Evolutionary conservation across 208 protist species (phyloP), one percentile per base, ranked within the genome.

Genomic region (Acanthamoeba lenticulata): DNA sequence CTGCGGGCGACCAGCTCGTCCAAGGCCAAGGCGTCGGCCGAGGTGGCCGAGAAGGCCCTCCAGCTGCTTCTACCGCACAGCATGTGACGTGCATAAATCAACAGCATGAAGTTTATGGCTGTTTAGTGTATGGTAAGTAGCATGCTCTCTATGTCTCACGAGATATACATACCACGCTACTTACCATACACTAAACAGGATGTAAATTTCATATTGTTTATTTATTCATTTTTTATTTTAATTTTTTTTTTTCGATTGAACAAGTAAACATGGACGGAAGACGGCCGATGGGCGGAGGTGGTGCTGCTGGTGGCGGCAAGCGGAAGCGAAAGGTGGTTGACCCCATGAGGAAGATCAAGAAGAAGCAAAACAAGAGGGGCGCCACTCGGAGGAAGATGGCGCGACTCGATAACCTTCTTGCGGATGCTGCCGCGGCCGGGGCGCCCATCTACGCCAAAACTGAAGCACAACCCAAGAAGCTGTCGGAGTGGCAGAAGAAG

Each of bases 21-120:
- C 72, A 83, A 83, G 42, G 40, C 72, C 72, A 83, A 83, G 72
- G 72, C 72, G 13, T 83, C 72, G 3, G 40, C 24, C 42, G 72
- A 44, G 6, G 72, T 83, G 36, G 72, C 72, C 42, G 72, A 83
- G 72, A 19, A 83, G 72, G 72, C 72, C 24, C 72, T 83, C 38
- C 72, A 29, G 6, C 21, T 60, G 52, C 52, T 60, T 60, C 52
- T 44, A 83, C 42, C 34, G 44, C 42, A 24, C 4, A 2, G 36
- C 24, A 34, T 32, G 34, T 29, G 6, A 72, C 29, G 15, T 62
- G 0, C 62, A 13, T 36, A 40, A 9, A 19, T 19, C 49, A 57
- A 57, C 19, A 72, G 29, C n/a, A n/a, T n/a, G n/a, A n/a, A n/a
- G n/a, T n/a, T n/a, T n/a, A n/a, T n/a, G n/a, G n/a, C n/a, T n/a